Conservation (phyloP, 345 rosid genomes). For the Arabis hirsuta region DNA sequence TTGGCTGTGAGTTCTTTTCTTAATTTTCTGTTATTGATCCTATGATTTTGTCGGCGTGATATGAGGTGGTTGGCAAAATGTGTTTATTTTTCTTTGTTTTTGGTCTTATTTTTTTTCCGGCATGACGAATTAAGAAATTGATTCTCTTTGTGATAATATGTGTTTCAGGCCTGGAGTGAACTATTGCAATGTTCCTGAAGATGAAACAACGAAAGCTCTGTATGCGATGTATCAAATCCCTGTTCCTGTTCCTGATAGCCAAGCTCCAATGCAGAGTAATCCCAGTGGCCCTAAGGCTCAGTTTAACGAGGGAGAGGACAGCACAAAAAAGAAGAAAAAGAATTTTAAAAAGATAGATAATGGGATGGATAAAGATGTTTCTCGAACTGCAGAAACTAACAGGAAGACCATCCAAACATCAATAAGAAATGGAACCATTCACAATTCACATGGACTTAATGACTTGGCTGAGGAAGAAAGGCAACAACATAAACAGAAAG, state of each 20-base stretch:
- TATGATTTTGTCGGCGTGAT: slow-evolving; percentile 11
- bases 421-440: slow-evolving; percentile 47
- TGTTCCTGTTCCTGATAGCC: slow-evolving; percentile 51
- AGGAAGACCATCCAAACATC: slow-evolving; percentile 56
- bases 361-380: slow-evolving; percentile 49
- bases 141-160: slow-evolving; percentile 31
- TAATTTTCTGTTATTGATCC: slow-evolving; percentile 4
- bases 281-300: slow-evolving; percentile 34
- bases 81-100: slow-evolving; percentile 19
- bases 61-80: slow-evolving; percentile 25
- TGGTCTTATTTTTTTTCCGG: slow-evolving; percentile 3
- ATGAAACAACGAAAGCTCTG: slow-evolving; percentile 76
- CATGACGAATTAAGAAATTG: slow-evolving; percentile 25
- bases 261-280: slow-evolving; percentile 51
- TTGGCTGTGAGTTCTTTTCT: slow-evolving; percentile 88
- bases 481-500: slow-evolving; percentile 60
- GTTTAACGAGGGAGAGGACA: slow-evolving; percentile 39
- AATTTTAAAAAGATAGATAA: slow-evolving; percentile 53
- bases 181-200: slow-evolving; percentile 72
- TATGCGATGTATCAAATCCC: slow-evolving; percentile 52
- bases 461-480: slow-evolving; percentile 51
- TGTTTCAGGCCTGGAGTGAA: slow-evolving; percentile 84
- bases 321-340: slow-evolving; percentile 55
- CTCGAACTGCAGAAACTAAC: slow-evolving; percentile 50
- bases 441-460: slow-evolving; percentile 49